phyloP scores from a whole-genome alignment of 768 basidiomycete genomes.

The Chlorophyllum brunneum region DNA sequence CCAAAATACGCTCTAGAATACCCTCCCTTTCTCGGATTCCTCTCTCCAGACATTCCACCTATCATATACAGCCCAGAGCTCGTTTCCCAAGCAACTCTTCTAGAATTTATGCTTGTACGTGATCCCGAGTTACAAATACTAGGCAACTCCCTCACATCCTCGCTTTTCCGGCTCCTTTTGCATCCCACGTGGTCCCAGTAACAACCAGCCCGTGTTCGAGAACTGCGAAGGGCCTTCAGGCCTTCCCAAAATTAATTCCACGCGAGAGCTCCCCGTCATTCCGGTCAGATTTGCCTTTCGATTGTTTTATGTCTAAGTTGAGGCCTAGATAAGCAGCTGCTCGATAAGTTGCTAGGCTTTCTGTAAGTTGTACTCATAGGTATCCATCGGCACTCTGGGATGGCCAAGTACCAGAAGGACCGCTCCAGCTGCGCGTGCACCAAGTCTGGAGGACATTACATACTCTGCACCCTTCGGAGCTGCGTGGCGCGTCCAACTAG shows the following conservation, averaged over 20 bases:
- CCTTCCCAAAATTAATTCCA: conserved; percentile 10
- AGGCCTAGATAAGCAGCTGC: background rate
- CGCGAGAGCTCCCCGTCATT: conserved; percentile 8
- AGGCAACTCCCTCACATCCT: conserved; percentile 3
- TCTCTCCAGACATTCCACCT: background rate
- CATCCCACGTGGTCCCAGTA: conserved; percentile 6
- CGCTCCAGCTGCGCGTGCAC: background rate
- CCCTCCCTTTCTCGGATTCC: conserved; percentile 8
- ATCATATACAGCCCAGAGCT: background rate
- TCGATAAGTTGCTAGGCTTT: conserved; percentile 2
- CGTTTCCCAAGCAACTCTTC: conserved; percentile 11
- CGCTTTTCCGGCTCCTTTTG: conserved; percentile 5
- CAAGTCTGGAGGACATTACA: conserved; percentile 8
- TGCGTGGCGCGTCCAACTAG: conserved; percentile 1
- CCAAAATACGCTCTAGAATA: conserved; percentile 7
- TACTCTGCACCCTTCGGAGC: conserved; percentile 2
- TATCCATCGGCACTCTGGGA: background rate
- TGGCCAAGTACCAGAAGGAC: background rate
- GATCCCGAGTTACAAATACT: conserved; percentile 10
- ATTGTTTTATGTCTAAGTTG: conserved; percentile 2
- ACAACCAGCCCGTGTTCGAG: conserved; percentile 9
- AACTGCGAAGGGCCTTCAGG: conserved; percentile 1
- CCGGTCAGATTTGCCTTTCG: conserved; percentile 3
- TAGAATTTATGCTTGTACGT: conserved; percentile 12
- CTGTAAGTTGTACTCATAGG: background rate